phyloP scores from a whole-genome alignment of 1,284 basidiomycete genomes.

The Cerioporus squamosus region DNA sequence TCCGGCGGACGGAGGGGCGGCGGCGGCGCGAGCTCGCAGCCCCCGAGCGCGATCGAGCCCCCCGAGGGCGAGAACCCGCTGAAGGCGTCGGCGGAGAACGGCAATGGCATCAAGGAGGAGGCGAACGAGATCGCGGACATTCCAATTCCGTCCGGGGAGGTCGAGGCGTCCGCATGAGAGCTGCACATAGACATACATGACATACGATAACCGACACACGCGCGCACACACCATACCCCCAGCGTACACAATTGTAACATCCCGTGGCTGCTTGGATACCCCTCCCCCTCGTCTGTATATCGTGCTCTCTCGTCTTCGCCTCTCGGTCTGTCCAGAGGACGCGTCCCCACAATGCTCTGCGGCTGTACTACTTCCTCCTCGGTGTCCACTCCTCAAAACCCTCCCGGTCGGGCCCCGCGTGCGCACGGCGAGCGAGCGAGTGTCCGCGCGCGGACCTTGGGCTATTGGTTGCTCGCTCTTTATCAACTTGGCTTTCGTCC shows the following conservation, averaged over 20 bases:
- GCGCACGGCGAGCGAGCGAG: slow-evolving; percentile 9
- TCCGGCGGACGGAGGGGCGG: slow-evolving; percentile 43
- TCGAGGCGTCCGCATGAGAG: slow-evolving; percentile 24
- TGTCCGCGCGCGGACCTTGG: slow-evolving; percentile 43
- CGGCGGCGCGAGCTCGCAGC: slow-evolving; percentile 37
- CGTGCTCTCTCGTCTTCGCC: slow-evolving; percentile 19
- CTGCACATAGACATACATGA: slow-evolving; percentile 15
- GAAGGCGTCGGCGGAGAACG: background rate
- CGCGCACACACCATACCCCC: slow-evolving; percentile 10
- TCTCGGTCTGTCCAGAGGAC: slow-evolving; percentile 1
- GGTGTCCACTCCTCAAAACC: background rate
- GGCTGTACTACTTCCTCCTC: slow-evolving; percentile 19
- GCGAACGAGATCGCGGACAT: slow-evolving; percentile 26
- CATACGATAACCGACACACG: slow-evolving; percentile 20
- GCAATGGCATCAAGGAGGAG: slow-evolving; percentile 27
- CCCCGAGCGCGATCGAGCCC: slow-evolving; percentile 34
- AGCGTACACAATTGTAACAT: slow-evolving; percentile 19
- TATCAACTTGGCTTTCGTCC: slow-evolving; percentile 42
- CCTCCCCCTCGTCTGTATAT: slow-evolving; percentile 28
- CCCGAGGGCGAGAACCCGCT: slow-evolving; percentile 26
- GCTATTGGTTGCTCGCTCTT: slow-evolving; percentile 66
- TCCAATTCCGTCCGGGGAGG: slow-evolving; percentile 24
- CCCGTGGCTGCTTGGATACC: slow-evolving; percentile 35
- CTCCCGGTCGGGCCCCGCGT: background rate
- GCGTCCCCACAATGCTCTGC: slow-evolving; percentile 18